phyloP scores from a whole-genome alignment of 805 yeast genomes.

The Candida germanica region DNA sequence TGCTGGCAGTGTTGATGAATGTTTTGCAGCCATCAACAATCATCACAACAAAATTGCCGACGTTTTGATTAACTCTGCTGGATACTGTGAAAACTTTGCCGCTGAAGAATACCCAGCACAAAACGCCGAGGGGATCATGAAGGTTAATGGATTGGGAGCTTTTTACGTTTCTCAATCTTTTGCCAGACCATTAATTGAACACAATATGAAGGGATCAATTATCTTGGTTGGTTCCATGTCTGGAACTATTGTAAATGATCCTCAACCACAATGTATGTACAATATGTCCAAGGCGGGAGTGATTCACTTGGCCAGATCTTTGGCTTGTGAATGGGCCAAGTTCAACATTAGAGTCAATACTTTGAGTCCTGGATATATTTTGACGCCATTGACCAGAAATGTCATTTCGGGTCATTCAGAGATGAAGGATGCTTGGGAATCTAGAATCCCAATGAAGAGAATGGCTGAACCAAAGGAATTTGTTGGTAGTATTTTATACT shows the following conservation, averaged over 20 bases:
- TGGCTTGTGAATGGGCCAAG: slow-evolving; percentile 82
- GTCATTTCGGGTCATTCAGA: slow-evolving; percentile 59
- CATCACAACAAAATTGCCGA: slow-evolving; percentile 63
- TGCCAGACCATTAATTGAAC: slow-evolving; percentile 62
- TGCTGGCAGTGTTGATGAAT: slow-evolving; percentile 53
- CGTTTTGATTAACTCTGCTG: slow-evolving; percentile 75
- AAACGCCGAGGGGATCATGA: slow-evolving; percentile 64
- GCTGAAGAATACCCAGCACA: slow-evolving; percentile 74
- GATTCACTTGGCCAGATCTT: slow-evolving; percentile 69
- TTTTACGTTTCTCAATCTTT: slow-evolving; percentile 71
- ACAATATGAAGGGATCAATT: slow-evolving; percentile 55
- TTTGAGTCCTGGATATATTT: slow-evolving; percentile 76
- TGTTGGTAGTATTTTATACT: slow-evolving; percentile 71
- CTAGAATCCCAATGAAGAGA: slow-evolving; percentile 71
- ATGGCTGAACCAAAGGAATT: slow-evolving; percentile 85
- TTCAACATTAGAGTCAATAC: slow-evolving; percentile 75
- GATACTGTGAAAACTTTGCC: slow-evolving; percentile 76
- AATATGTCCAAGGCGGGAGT: slow-evolving; percentile 88
- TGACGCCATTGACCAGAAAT: slow-evolving; percentile 73
- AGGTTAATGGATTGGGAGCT: slow-evolving; percentile 73
- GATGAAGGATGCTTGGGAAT: slow-evolving; percentile 69
- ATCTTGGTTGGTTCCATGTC: slow-evolving; percentile 78
- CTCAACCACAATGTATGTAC: slow-evolving; percentile 77
- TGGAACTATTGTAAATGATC: slow-evolving; percentile 72
- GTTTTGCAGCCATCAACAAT: slow-evolving; percentile 50